Evolutionary conservation across 1,139 yeast genomes (phyloP).

Genomic region (Scheffersomyces insectosa): DNA sequence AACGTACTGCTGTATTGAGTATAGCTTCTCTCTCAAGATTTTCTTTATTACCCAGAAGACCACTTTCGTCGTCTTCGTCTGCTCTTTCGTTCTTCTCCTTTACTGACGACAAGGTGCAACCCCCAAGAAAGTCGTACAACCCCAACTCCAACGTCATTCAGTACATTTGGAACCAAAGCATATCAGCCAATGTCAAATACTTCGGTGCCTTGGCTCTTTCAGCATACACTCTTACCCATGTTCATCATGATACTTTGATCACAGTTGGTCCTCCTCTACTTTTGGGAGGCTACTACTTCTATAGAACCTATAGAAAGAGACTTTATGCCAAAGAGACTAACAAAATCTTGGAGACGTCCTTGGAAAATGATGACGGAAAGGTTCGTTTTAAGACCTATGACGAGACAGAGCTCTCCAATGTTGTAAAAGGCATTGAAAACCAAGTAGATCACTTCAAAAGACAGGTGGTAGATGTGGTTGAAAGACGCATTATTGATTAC

Average conservation of each 20-base stretch:
- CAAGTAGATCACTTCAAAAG: slow-evolving; percentile 36
- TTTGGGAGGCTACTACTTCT: slow-evolving; percentile 26
- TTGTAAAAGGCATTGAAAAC: slow-evolving; percentile 37
- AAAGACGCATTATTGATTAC: slow-evolving; percentile 21
- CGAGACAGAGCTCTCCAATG: slow-evolving; percentile 32
- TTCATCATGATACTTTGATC: slow-evolving; percentile 36
- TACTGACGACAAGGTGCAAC: slow-evolving; percentile 8
- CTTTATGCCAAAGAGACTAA: slow-evolving; percentile 16
- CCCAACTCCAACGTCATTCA: slow-evolving; percentile 26
- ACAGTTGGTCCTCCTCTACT: slow-evolving; percentile 41
- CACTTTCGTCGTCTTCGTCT: no score
- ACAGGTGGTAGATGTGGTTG: slow-evolving; percentile 30
- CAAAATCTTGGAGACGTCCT: slow-evolving; percentile 1
- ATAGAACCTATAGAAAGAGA: slow-evolving; percentile 15
- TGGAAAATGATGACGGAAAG: slow-evolving; percentile 10
- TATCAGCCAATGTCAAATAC: slow-evolving; percentile 32
- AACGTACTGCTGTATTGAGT: no score
- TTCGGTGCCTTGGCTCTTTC: slow-evolving; percentile 26
- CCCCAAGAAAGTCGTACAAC: slow-evolving; percentile 36
- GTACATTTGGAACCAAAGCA: slow-evolving; percentile 27
- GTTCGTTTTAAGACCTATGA: slow-evolving; percentile 33
- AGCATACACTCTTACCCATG: slow-evolving; percentile 33
- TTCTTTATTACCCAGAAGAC: no score
- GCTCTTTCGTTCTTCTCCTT: no score
- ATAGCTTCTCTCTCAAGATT: no score